Base-by-base conservation (phyloP, 306 rosid genomes). In the Vicia faba region DNA sequence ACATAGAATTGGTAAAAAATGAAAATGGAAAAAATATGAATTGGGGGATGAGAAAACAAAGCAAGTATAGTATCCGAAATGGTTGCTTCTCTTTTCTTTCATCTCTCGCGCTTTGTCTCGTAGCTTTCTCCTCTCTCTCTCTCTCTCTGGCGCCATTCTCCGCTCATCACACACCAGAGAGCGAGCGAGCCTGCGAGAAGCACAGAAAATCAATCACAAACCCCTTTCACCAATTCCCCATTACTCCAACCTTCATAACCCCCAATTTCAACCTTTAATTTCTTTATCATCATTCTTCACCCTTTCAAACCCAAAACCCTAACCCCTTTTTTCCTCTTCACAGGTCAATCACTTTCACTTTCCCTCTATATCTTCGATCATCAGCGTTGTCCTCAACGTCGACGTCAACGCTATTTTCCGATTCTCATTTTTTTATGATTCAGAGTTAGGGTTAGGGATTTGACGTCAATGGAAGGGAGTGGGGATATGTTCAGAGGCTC, bases 391-490 rank as follows among this genome's bases (percentile, higher is more conserved):
- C 20, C 2, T 28, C 20, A 7, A 3, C 65, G 14, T 61, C 58
- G 12, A 13, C 46, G 48, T 33, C 64, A 59, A 28, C 56, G 41
- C 4, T 28, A 10, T 5, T 25, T 15, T 4, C 8, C 8, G 31
- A 35, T 80, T 57, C 0, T 59, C 18, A 5, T 58, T 59, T 35
- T 46, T 13, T 64, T 18, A 16, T 78, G 80, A 70, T 33, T 55
- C 11, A 1, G 11, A 11, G 11, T n/a, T 86, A 88, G 96, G 89
- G 91, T 77, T 82, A 62, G 84, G 88, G 72, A 78, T 67, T 69
- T 82, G 41, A 57, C 74, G 60, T 65, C 59, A 51, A 91, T 91
- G 97, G 97, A 91, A 73, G 70, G 75, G 61, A 83, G 67, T 79
- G 69, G 86, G 12, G 97, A 86, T 68, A 54, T 77, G 46, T 81